A percentile compares a stretch with the other conserved stretches of the same genome.
Evolutionary conservation across 2,329 filamentous ascomycete genomes (phyloP).

Genomic region (Penicillium expansum): DNA sequence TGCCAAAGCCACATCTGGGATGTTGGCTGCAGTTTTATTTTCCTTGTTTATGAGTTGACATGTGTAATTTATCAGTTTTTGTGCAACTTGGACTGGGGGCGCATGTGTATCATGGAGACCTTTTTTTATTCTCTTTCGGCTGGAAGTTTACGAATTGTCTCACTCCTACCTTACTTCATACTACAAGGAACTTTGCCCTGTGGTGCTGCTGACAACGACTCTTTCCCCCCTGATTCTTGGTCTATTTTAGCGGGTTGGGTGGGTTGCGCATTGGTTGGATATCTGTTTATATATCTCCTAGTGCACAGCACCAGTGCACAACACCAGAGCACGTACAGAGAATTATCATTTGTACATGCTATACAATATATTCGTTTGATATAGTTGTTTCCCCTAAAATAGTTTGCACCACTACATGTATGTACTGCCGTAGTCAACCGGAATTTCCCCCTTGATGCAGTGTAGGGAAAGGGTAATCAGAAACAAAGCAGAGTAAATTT

Average conservation of each 20-base stretch:
- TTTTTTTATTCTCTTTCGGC: background rate
- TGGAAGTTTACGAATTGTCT: background rate
- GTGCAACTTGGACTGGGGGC: background rate
- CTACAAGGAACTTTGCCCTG: background rate
- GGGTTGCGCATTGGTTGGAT: background rate
- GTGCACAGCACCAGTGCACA: background rate
- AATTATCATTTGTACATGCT: background rate
- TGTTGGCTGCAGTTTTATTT: constrained; percentile 15
- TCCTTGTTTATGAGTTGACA: constrained; percentile 20
- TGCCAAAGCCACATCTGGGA: constrained; percentile 26
- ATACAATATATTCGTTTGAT: background rate
- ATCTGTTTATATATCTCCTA: background rate
- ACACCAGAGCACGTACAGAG: background rate
- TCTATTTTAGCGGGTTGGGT: background rate
- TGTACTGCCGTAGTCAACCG: background rate
- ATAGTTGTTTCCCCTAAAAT: background rate
- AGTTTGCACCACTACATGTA: background rate
- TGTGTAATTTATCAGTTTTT: constrained; percentile 21
- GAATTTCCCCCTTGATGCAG: background rate
- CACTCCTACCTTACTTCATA: background rate
- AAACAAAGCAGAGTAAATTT: background rate
- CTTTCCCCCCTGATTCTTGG: background rate
- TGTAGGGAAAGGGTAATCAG: background rate
- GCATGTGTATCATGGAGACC: background rate
- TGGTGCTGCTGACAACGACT: background rate